Base-by-base conservation (phyloP, 1,139 yeast species). In the Spathaspora sp. region DNA sequence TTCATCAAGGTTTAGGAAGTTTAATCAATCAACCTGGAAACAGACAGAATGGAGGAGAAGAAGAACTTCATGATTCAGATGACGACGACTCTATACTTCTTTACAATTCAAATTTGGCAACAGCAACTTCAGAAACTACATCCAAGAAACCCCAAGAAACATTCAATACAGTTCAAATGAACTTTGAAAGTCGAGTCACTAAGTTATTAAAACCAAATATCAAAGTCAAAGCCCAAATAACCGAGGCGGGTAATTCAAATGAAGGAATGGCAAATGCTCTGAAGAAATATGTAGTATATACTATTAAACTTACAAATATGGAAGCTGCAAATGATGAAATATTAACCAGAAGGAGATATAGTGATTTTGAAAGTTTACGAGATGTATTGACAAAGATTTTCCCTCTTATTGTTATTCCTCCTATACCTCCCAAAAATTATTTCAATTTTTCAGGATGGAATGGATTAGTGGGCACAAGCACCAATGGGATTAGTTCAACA, bases 381-480 rank as follows among this genome's bases (percentile, higher is more conserved):
- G 83, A 77, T 34, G 78, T 85, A 3, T 73, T 93, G 23, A 72
- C 83, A 6, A 82, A 82, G 59, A 69, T 89, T 31, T 90, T 88
- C 59, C 98, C 99, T 1, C 82, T 95, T 41, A 67, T 84, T 11
- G 76, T 93, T 5, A 80, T 93, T 5, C 99, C 99, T 1, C 97
- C 98, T 0, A 89, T 95, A 33, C 99, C 99, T 0, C 97, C 91
- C 53, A 93, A 93, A 65, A 96, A 93, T 50, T 74, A 73, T 53
- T 59, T 71, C 41, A 68, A 68, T 42, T 64, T 74, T 41, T 63
- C 65, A 7, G 56, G 68, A 40, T 59, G 74, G 44, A 72, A 70
- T 49, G 74, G 71, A 1, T 51, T 72, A 18, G 73, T 67, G 15
- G 61, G 62, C 3, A 2, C 48, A 43, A 13, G 41, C 44, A 31